Conservation (phyloP, 306 rosid species). For the Vigna nakashimae region DNA sequence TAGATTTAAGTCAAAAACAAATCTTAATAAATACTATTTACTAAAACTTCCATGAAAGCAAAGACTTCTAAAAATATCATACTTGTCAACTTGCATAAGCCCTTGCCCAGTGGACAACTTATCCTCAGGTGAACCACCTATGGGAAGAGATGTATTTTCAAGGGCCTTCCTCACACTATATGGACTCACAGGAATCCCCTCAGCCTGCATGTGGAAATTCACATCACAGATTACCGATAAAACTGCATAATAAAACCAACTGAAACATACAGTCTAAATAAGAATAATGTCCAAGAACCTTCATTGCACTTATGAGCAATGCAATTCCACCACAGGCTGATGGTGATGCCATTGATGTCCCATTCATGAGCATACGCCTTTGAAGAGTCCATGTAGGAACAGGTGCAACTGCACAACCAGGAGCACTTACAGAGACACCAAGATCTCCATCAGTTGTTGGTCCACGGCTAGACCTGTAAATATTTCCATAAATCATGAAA, state of each 20-base stretch:
- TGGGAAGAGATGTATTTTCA: constrained; percentile 84
- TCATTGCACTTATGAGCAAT: constrained; percentile 88
- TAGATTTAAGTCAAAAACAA: constrained; percentile 30
- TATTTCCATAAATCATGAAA: constrained; percentile 36
- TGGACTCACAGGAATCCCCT: constrained; percentile 89
- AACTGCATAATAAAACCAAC: constrained; percentile 35
- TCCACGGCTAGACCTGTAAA: constrained; percentile 97
- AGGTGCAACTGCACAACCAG: constrained; percentile 98
- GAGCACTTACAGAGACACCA: constrained; percentile 95
- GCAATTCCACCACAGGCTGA: constrained; percentile 99
- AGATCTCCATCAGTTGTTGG: constrained; percentile 96
- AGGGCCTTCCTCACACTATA: constrained; percentile 89
- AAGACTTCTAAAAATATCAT: constrained; percentile 48
- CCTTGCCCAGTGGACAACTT: constrained; percentile 93
- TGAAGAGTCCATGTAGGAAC: constrained; percentile 99
- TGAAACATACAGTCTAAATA: constrained; percentile 39
- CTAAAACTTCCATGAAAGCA: constrained; percentile 26
- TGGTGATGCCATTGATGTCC: constrained; percentile 99
- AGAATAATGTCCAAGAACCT: constrained; percentile 63
- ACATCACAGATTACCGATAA: constrained; percentile 39
- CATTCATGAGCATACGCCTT: constrained; percentile 97
- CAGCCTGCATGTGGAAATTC: constrained; percentile 68
- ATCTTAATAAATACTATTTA: constrained; percentile 41
- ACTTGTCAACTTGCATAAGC: constrained; percentile 99
- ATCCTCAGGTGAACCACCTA: constrained; percentile 78